phyloP scores from a whole-genome alignment of 2,329 filamentous ascomycete species.

The Botrytis fragariae region DNA sequence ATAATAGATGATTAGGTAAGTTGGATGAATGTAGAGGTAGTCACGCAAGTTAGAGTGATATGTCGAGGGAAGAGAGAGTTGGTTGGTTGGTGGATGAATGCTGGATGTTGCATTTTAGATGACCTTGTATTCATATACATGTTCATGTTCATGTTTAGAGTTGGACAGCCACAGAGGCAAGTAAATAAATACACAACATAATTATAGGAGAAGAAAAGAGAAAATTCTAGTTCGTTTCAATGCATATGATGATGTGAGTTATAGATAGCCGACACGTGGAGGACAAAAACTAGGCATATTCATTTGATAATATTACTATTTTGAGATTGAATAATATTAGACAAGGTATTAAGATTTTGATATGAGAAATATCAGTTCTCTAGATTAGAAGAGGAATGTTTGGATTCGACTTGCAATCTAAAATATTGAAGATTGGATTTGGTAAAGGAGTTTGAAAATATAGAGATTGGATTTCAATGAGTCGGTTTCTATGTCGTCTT shows the following conservation, averaged over 20 bases:
- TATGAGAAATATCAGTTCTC: too few species aligned
- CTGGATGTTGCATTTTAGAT: not conserved
- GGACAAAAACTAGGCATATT: not conserved
- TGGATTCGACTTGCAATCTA: too few species aligned
- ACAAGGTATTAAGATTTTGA: too few species aligned
- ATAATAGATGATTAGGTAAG: not conserved
- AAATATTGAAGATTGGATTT: too few species aligned
- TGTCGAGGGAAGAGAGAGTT: not conserved
- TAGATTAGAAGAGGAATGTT: not conserved
- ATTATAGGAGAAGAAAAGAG: not conserved
- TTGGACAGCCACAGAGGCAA: not conserved
- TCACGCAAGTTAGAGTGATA: too few species aligned
- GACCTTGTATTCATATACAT: not conserved
- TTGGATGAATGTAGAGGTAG: not conserved
- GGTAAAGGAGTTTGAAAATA: too few species aligned
- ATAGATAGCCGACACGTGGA: accelerated
- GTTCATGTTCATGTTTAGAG: not conserved
- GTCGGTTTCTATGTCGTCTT: not conserved
- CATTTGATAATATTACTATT: not conserved
- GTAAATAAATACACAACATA: not conserved
- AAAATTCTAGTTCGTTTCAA: not conserved
- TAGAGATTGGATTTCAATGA: too few species aligned
- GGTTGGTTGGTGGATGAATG: not conserved
- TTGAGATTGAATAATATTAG: not conserved
- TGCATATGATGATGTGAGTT: not conserved